Evolutionary conservation across 345 rosid species (phyloP).

Genomic region (Abelmoschus esculentus): DNA sequence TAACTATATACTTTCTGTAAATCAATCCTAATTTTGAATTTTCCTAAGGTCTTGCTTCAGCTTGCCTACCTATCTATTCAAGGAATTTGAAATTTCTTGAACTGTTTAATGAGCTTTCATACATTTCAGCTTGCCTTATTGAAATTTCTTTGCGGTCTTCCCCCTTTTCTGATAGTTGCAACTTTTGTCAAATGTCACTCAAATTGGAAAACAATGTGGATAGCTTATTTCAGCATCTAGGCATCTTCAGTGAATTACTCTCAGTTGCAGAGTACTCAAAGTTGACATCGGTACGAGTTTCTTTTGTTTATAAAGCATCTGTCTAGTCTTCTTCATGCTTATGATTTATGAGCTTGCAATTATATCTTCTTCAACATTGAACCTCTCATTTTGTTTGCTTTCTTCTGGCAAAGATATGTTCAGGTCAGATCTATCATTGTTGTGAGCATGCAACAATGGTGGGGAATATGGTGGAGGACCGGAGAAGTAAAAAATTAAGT

Average conservation of each 20-base stretch:
- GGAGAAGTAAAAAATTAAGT: too few relatives aligned
- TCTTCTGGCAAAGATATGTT: slow-evolving; percentile 89
- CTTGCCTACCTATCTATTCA: neutral
- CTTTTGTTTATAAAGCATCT: slow-evolving; percentile 24
- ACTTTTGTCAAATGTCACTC: neutral
- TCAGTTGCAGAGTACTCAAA: slow-evolving; percentile 93
- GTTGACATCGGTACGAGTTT: slow-evolving; percentile 82
- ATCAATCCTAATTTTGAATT: too few relatives aligned
- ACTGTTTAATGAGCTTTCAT: neutral
- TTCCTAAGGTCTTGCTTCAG: too few relatives aligned
- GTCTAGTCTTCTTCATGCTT: slow-evolving; percentile 1
- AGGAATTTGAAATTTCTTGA: neutral
- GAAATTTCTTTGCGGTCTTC: neutral
- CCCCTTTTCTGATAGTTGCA: neutral
- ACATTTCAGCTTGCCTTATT: neutral
- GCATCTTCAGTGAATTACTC: too few relatives aligned
- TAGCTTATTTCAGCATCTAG: too few relatives aligned
- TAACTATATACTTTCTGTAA: neutral
- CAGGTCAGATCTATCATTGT: slow-evolving; percentile 98
- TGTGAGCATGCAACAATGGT: too few relatives aligned
- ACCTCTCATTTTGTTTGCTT: slow-evolving; percentile 64
- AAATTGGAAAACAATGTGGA: neutral
- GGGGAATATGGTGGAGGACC: too few relatives aligned
- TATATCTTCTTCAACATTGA: slow-evolving; percentile 2
- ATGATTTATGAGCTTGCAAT: neutral